Evolutionary conservation across 2,329 filamentous ascomycete genomes (phyloP), one percentile per base, ranked within the genome.

Genomic region (Trichophyton benhamiae): DNA sequence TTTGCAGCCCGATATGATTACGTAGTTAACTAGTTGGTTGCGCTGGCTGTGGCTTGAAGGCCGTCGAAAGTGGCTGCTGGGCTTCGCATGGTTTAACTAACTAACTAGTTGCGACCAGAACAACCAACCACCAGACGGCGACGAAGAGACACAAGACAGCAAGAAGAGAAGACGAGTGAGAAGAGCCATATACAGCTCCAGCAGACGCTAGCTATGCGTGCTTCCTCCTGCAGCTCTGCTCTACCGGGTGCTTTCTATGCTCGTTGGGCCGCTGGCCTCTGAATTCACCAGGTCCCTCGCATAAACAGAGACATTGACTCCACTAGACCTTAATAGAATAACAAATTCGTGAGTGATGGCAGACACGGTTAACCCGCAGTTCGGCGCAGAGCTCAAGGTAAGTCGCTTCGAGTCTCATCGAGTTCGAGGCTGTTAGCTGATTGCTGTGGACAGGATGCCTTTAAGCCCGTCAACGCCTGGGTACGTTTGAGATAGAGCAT

Each of bases 381-480:
- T 99, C 76, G 94, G 94, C 77, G 84, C 87, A 63, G 91, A 96
- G 80, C 82, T 97, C 74, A 97, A 95, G 87, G 91, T 72, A 63
- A 53, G 59, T 41, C 58, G 36, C 48, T 61, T 27, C 55, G 36
- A n/a, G 41, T n/a, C 46, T 58, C 7, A 25, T 36, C 7, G 22
- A n/a, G 25, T n/a, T 33, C 27, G 20, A 11, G 13, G n/a, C 33
- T 13, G 15, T 7, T 55, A 55, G n/a, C 27, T 20, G 6, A 44
- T 15, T n/a, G 15, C 4, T 55, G 27, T n/a, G 52, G 27, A 55
- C 57, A 96, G 90, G 94, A 99, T 85, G 89, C 88, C 72, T 99
- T 96, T 82, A 96, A 95, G 76, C 85, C 90, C 17, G 91, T 95
- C 72, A 96, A 91, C 77, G 84, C 82, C 69, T 99, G 94, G 94